Percentiles rank a stretch among this genome's conserved stretches.
Conservation (phyloP, 345 rosid species). For the Camelina hispida region DNA sequence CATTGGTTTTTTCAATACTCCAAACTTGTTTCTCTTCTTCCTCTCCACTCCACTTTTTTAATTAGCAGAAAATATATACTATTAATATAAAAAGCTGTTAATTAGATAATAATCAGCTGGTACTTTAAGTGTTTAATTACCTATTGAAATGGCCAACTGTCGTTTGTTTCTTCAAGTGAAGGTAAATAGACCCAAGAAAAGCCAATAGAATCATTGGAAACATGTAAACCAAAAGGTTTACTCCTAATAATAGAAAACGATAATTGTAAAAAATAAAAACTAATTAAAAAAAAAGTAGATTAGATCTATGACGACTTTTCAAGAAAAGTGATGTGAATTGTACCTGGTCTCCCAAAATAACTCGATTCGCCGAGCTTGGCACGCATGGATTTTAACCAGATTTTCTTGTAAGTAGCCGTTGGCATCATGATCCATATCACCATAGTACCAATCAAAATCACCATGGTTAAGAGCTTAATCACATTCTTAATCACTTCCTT, state of each 20-base stretch:
- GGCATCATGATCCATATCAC: constrained; percentile 70
- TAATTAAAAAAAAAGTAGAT: background rate
- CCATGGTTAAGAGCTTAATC: constrained; percentile 43
- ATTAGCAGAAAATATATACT: constrained; percentile 5
- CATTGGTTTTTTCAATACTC: constrained; percentile 54
- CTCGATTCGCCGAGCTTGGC: constrained; percentile 43
- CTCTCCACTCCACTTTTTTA: constrained; percentile 10
- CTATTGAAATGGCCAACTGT: constrained; percentile 17
- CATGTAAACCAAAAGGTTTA: constrained; percentile 49
- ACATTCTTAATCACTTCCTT: constrained; percentile 26
- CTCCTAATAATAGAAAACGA: constrained; percentile 46
- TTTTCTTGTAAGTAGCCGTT: constrained; percentile 49
- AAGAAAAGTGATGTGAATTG: background rate
- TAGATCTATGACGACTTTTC: background rate
- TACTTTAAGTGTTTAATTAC: constrained; percentile 7
- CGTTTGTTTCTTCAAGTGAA: constrained; percentile 46
- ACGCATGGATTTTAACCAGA: constrained; percentile 49
- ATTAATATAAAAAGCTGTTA: background rate
- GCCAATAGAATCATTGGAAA: constrained; percentile 66
- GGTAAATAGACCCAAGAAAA: constrained; percentile 51
- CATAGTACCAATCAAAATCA: constrained; percentile 52
- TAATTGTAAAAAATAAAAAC: background rate
- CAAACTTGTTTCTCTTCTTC: constrained; percentile 23
- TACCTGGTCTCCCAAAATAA: constrained; percentile 65
- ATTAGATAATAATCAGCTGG: background rate